phyloP scores from a whole-genome alignment of 2,329 filamentous ascomycete genomes.

The Colletotrichum eremochloae region DNA sequence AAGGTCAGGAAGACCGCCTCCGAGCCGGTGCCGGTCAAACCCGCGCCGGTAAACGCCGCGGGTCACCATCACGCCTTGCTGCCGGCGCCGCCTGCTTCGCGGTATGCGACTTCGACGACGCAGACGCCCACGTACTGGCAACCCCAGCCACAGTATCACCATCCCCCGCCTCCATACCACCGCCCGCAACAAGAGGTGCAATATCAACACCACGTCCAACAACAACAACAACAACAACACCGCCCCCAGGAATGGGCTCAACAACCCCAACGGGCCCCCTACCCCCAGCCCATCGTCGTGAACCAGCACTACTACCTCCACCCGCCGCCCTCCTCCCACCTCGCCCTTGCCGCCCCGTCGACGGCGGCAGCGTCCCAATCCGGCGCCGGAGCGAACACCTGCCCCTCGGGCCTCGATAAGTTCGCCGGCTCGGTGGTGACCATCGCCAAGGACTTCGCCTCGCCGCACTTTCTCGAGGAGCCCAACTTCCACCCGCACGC shows the following conservation, averaged over 20 bases:
- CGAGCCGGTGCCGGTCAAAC: conserved; percentile 10
- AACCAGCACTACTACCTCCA: conserved; percentile 66
- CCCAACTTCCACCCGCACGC: conserved; percentile 48
- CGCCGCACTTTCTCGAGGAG: conserved; percentile 59
- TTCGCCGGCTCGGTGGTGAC: conserved; percentile 58
- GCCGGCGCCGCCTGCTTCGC: conserved; percentile 20
- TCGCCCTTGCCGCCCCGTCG: conserved; percentile 24
- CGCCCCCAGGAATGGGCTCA: conserved; percentile 45
- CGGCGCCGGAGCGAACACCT: conserved; percentile 40
- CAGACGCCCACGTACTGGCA: conserved; percentile 33
- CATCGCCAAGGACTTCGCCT: conserved; percentile 57
- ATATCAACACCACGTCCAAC: conserved; percentile 44
- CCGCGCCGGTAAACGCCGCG: conserved; percentile 42
- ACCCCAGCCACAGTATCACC: conserved; percentile 16
- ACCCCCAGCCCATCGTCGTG: conserved; percentile 60
- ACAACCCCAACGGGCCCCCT: conserved; percentile 37
- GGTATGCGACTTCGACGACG: conserved; percentile 24
- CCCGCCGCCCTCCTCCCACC: conserved; percentile 32
- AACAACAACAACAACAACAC: conserved; percentile 8
- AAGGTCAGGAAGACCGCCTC: conserved; percentile 45
- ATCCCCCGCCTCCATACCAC: conserved; percentile 22
- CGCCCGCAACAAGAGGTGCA: conserved; percentile 28
- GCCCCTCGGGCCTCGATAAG: conserved; percentile 49
- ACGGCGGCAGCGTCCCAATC: background rate
- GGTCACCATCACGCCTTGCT: conserved; percentile 24